These are phyloP conservation scores for Symmetrospora coprosmae DNA, from an alignment of 768 basidiomycete species.

Conservation along the genomic window DNA sequence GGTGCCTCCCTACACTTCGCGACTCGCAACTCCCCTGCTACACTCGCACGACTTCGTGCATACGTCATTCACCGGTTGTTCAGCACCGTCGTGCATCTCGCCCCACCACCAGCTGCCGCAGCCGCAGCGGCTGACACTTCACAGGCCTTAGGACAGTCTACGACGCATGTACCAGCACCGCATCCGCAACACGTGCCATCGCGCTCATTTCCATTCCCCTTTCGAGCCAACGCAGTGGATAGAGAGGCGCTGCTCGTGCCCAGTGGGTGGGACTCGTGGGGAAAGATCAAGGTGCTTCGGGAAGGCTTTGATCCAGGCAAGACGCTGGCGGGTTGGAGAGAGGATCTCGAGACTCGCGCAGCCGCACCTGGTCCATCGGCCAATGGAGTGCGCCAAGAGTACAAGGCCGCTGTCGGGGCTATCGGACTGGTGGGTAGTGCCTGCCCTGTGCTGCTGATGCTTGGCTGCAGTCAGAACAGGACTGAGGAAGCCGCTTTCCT, in stretches of 20 bases:
- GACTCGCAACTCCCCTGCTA: constrained; percentile 55
- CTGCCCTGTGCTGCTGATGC: too few species aligned
- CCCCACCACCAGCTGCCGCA: not conserved
- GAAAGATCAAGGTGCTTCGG: constrained; percentile 75
- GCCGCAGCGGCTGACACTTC: not conserved
- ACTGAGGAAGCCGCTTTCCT: too few species aligned
- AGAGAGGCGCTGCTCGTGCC: constrained; percentile 84
- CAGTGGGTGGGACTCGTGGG: constrained; percentile 96
- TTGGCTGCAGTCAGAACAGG: too few species aligned
- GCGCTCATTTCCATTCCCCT: constrained; percentile 71
- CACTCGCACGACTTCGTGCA: constrained; percentile 60
- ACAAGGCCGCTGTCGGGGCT: too few species aligned
- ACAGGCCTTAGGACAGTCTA: constrained; percentile 42
- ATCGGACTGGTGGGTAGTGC: constrained; percentile 24
- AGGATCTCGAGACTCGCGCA: too few species aligned
- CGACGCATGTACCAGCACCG: constrained; percentile 35
- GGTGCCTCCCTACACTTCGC: constrained; percentile 87
- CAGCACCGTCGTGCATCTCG: constrained; percentile 42
- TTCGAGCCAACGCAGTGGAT: constrained; percentile 81
- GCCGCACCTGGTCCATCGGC: too few species aligned
- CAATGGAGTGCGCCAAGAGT: too few species aligned
- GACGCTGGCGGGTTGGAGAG: constrained; percentile 68
- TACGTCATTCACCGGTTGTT: constrained; percentile 70
- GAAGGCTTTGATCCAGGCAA: constrained; percentile 77
- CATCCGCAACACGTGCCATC: constrained; percentile 46